Evolutionary conservation across 257 asterid genomes (phyloP).

Genomic region (Solanum peruvianum): DNA sequence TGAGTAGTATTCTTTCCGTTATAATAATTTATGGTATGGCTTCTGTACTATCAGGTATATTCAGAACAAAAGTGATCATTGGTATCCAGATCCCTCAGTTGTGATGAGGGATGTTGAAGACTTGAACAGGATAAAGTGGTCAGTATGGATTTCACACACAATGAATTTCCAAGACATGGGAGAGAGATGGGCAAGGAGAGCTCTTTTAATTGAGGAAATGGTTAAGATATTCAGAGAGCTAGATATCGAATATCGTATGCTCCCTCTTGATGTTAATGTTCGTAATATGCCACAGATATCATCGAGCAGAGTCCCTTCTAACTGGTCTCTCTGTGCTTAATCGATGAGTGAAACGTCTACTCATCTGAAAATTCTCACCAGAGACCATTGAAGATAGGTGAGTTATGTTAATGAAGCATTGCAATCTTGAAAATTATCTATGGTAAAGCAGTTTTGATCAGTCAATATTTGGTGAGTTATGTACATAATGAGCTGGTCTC

Average conservation of each 20-base stretch:
- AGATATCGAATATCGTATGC: constrained; percentile 69
- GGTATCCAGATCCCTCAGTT: constrained; percentile 65
- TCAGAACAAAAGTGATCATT: constrained; percentile 55
- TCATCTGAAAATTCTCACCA: background rate
- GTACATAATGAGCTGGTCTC: background rate
- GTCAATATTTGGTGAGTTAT: background rate
- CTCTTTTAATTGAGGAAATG: constrained; percentile 72
- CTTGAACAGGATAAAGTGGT: constrained; percentile 71
- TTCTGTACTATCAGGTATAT: constrained; percentile 35
- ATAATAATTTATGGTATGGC: background rate
- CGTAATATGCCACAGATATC: constrained; percentile 55
- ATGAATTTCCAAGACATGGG: constrained; percentile 93
- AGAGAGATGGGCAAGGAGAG: constrained; percentile 71
- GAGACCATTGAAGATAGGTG: background rate
- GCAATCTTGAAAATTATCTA: background rate
- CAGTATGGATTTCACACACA: constrained; percentile 63
- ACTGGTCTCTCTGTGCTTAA: constrained; percentile 36
- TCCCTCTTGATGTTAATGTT: constrained; percentile 61
- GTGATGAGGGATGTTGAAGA: constrained; percentile 89
- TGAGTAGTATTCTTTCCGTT: background rate
- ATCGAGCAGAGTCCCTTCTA: constrained; percentile 58
- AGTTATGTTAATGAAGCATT: background rate
- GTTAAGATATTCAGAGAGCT: constrained; percentile 61
- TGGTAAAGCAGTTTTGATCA: background rate
- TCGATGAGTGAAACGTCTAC: background rate